Evolutionary conservation across 306 rosid genomes (phyloP).

Genomic region (Trifolium fragiferum): DNA sequence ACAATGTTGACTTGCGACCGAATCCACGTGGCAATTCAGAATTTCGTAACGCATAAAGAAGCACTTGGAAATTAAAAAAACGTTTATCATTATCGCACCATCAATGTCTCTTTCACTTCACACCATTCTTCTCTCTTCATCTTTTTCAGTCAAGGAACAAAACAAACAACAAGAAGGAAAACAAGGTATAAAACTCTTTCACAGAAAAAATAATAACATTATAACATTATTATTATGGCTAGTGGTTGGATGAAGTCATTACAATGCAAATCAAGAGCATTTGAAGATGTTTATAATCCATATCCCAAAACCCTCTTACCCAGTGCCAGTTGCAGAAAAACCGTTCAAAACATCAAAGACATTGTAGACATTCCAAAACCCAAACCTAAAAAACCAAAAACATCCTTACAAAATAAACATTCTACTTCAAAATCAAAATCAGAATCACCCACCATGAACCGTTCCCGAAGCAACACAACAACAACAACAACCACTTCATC

Average conservation of each 20-base stretch:
- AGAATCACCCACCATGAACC: slow-evolving; percentile 23
- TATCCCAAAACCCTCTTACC: slow-evolving; percentile 53
- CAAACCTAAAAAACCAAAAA: slow-evolving; percentile 43
- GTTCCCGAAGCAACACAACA: slow-evolving; percentile 36
- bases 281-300: slow-evolving; percentile 79
- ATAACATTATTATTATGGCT: slow-evolving; percentile 56
- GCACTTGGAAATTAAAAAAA: neutral
- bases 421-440: slow-evolving; percentile 36
- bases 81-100: slow-evolving; percentile 59
- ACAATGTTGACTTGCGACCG: neutral
- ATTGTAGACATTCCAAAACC: slow-evolving; percentile 55
- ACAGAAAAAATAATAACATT: neutral
- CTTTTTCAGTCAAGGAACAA: neutral
- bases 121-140: neutral
- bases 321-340: slow-evolving; percentile 64
- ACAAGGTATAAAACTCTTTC: neutral
- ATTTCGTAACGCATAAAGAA: slow-evolving; percentile 41
- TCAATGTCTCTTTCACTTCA: slow-evolving; percentile 1
- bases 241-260: slow-evolving; percentile 81
- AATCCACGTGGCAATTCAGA: slow-evolving; percentile 54
- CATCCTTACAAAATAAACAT: slow-evolving; percentile 36
- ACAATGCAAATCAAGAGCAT: slow-evolving; percentile 88
- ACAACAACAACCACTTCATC: slow-evolving; percentile 13
- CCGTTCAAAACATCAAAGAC: slow-evolving; percentile 64
- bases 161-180: neutral